Percentiles rank a stretch among this genome's conserved stretches.
Conservation (phyloP, 164 flowering plant genomes). For the Santalum album region DNA sequence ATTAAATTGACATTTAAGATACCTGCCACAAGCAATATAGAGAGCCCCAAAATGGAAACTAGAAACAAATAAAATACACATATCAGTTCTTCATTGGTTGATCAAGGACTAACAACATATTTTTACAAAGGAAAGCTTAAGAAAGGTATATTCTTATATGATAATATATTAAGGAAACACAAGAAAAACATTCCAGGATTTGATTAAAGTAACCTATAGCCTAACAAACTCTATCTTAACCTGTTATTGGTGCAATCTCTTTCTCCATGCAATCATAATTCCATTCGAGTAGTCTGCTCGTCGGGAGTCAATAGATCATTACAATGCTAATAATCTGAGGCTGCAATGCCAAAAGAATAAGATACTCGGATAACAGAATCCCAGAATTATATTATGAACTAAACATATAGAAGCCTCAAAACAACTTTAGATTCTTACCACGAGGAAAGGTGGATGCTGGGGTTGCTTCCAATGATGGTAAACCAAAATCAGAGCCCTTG, state of each 20-base stretch:
- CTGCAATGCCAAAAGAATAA: slow-evolving; percentile 27
- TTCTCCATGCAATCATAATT: slow-evolving; percentile 75
- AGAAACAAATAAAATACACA: slow-evolving; percentile 6
- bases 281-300: slow-evolving; percentile 52
- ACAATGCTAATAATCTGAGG: slow-evolving; percentile 76
- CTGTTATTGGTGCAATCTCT: slow-evolving; percentile 79
- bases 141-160: too few species aligned
- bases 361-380: neutral
- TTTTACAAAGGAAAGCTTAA: too few species aligned
- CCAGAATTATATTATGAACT: too few species aligned
- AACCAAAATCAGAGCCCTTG: slow-evolving; percentile 35
- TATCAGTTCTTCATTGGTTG: too few species aligned
- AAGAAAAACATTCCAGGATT: too few species aligned
- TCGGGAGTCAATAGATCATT: slow-evolving; percentile 72
- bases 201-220: too few species aligned
- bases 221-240: too few species aligned
- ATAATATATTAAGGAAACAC: too few species aligned
- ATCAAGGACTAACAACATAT: too few species aligned
- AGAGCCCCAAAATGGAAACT: slow-evolving; percentile 73
- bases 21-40: slow-evolving; percentile 84
- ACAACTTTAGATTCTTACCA: slow-evolving; percentile 29
- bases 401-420: too few species aligned
- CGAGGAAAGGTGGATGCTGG: slow-evolving; percentile 78
- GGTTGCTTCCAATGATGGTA: slow-evolving; percentile 78
- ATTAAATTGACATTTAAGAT: slow-evolving; percentile 1